Evolutionary conservation across 2,329 filamentous ascomycete species (phyloP).

Genomic region (Claviceps digitariae): DNA sequence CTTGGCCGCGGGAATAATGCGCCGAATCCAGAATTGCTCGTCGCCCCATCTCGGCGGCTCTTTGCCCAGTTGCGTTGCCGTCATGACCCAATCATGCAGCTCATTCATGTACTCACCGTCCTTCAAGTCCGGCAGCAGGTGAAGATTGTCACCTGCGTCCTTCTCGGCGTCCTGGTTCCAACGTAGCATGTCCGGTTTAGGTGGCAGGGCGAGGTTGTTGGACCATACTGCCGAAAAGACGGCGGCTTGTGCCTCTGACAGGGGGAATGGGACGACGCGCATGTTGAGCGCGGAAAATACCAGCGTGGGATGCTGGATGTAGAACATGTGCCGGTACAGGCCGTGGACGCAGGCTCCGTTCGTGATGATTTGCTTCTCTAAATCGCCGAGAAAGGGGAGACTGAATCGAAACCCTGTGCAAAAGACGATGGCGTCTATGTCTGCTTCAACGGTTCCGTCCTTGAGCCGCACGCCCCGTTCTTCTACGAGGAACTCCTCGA

Average conservation of each 20-base stretch:
- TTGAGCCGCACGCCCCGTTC: conserved; percentile 51
- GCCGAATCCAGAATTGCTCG: conserved; percentile 58
- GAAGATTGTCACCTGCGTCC: conserved; percentile 19
- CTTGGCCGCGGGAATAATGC: conserved; percentile 55
- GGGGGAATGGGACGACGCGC: conserved; percentile 76
- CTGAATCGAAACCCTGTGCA: conserved; percentile 85
- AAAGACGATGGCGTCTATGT: conserved; percentile 68
- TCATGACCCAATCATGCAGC: conserved; percentile 47
- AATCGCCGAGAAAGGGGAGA: conserved; percentile 52
- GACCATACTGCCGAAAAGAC: conserved; percentile 67
- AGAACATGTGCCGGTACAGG: conserved; percentile 69
- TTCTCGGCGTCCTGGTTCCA: conserved; percentile 56
- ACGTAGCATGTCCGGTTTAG: conserved; percentile 45
- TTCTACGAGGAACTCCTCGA: conserved; percentile 40
- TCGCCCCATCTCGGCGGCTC: conserved; percentile 58
- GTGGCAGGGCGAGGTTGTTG: conserved; percentile 52
- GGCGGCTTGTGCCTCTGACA: conserved; percentile 67
- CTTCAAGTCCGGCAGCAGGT: conserved; percentile 18
- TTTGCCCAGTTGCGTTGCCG: conserved; percentile 44
- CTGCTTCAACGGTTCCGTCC: conserved; percentile 48
- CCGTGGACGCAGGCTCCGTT: conserved; percentile 58
- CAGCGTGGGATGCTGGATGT: conserved; percentile 61
- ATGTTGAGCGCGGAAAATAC: conserved; percentile 65
- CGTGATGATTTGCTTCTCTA: conserved; percentile 42
- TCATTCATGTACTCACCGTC: conserved; percentile 61